Base-by-base conservation (phyloP, 164 flowering plant genomes). In the Nymphaea colorata region DNA sequence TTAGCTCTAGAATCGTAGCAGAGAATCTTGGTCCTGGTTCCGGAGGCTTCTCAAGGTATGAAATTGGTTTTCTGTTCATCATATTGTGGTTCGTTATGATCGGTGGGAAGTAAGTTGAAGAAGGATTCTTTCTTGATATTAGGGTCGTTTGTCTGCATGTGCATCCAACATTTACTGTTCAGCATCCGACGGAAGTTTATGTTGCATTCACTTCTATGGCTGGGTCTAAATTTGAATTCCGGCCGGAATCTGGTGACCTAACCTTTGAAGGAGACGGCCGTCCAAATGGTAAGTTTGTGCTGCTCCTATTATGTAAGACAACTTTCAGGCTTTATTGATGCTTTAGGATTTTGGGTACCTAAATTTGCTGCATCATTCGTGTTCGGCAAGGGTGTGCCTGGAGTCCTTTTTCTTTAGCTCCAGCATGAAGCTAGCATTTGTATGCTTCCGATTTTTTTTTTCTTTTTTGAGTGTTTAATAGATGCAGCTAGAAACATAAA, bases 101-200 rank as follows among this genome's bases (percentile, higher is more conserved):
- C 7, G 55, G 55, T 6, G 25, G 36, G 36, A 25, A 43, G 17
- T 3, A 5, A 15, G 18, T 14, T 42, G 43, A 7, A 55, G 12
- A 10, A 64, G 53, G 59, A 55, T 55, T 64, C 17, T n/a, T 25
- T 61, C 62, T 59, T 42, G 61, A 4, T 43, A 76, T 71, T 66
- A 93, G 97, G 86, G 77, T 87, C 78, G 94, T 93, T 64, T 90
- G 96, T 84, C 79, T 93, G 78, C 87, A 96, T 53, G 87, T 87
- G 61, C 94, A 93, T 66, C 98, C 98, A 15, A 81, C 66, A 43
- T 90, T 93, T 74, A 63, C 71, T 43, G 86, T 93, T 53, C 60
- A 85, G 77, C 89, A 93, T 71, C 97, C 97, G 0, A 86, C 87
- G 7, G 91, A 90, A 74, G 77, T 87, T 61, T 87, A 79, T 71